phyloP scores from a whole-genome alignment of 345 rosid species.

The Ceriops decandra region DNA sequence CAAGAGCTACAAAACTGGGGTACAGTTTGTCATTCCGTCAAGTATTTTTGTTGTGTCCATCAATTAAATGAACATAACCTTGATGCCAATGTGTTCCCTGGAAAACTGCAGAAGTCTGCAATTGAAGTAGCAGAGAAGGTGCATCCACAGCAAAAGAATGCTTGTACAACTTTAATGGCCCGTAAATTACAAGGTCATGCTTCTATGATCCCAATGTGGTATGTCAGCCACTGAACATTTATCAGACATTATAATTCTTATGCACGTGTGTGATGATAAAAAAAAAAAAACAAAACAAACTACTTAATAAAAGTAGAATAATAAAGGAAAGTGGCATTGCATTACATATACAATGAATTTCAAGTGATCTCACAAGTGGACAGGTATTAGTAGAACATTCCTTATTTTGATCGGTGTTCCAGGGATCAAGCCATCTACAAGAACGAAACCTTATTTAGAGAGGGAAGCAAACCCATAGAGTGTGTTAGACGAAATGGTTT shows the following conservation, averaged over 20 bases:
- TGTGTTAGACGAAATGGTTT: constrained; percentile 4
- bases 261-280: constrained; percentile 26
- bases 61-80: background rate
- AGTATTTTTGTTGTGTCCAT: constrained; percentile 1
- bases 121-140: constrained; percentile 40
- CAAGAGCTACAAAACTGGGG: constrained; percentile 55
- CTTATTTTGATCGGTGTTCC: too few relatives aligned
- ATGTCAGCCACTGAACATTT: constrained; percentile 35
- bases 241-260: constrained; percentile 20
- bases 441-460: constrained; percentile 1
- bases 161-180: constrained; percentile 17
- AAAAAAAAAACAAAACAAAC: constrained; percentile 6
- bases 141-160: constrained; percentile 26
- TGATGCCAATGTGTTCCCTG: constrained; percentile 23
- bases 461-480: constrained; percentile 5
- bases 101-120: constrained; percentile 50
- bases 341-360: constrained; percentile 2
- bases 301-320: constrained; percentile 33
- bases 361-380: too few relatives aligned
- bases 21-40: constrained; percentile 34
- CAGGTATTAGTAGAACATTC: too few relatives aligned
- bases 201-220: constrained; percentile 36
- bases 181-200: constrained; percentile 28
- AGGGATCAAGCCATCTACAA: background rate
- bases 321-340: constrained; percentile 23